These are phyloP conservation scores for Aquilaria agallochum DNA, from an alignment of 441 rosid species.

Conservation along the genomic window DNA sequence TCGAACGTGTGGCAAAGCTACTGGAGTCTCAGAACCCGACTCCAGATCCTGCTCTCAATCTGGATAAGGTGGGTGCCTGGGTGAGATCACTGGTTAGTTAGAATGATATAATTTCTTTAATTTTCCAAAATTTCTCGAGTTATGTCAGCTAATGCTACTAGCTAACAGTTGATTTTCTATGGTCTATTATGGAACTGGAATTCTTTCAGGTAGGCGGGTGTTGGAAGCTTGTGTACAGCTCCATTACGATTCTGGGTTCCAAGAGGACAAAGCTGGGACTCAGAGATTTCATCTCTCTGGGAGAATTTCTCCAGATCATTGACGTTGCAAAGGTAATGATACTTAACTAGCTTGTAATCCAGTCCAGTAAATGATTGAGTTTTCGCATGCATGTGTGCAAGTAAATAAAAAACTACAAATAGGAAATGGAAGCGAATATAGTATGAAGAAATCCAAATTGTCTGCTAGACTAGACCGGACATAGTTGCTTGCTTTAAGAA, in stretches of 20 bases:
- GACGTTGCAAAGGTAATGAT: slow-evolving; percentile 57
- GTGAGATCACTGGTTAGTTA: not conserved
- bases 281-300: slow-evolving; percentile 75
- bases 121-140: not conserved
- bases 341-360: too few species aligned
- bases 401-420: too few species aligned
- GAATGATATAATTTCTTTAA: not conserved
- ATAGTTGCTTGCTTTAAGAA: too few species aligned
- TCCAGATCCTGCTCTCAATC: slow-evolving; percentile 52
- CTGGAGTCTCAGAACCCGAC: slow-evolving; percentile 80
- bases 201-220: slow-evolving; percentile 50
- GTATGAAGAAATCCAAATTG: too few species aligned
- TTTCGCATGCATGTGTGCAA: too few species aligned
- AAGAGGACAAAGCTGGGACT: slow-evolving; percentile 84
- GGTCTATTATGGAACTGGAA: slow-evolving; percentile 9
- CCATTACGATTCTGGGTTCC: slow-evolving; percentile 68
- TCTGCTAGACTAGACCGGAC: too few species aligned
- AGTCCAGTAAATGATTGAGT: too few species aligned
- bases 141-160: too few species aligned
- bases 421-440: too few species aligned
- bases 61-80: slow-evolving; percentile 43
- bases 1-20: slow-evolving; percentile 49
- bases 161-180: slow-evolving; percentile 14
- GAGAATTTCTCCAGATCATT: slow-evolving; percentile 66
- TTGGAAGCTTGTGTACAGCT: slow-evolving; percentile 81